Base-by-base conservation (phyloP, 1,284 basidiomycete genomes). In the Malassezia arunalokei region DNA sequence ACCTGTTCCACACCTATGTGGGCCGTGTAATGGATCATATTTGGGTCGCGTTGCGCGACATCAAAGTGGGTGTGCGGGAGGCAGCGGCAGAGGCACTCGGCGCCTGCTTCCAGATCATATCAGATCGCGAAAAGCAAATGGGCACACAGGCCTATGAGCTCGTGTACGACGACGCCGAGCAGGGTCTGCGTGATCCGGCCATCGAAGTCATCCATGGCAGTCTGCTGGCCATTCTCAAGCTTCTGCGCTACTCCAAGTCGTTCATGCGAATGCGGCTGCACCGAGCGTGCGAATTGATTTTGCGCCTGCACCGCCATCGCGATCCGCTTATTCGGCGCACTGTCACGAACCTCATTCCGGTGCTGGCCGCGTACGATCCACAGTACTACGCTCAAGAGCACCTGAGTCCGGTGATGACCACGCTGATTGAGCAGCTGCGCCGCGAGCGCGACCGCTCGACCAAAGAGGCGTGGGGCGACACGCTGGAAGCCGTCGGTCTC, bases 401-500 rank as follows among this genome's bases (percentile, higher is more conserved):
- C 48, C 65, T 70, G n/a, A 58, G 63, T 17, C 57, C 59, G 5
- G 67, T 73, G 54, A 73, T 64, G 57, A 46, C 39, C 15, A 58
- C 59, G 27, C 52, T 67, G 28, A 65, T 62, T 30, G 63, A 65
- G 38, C 59, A 65, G 53, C 53, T 65, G 8, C 58, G 65, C 8
- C 59, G 45, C 49, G 71, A 68, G 24, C 64, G 66, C 47, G 67
- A 68, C 39, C 53, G 58, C 11, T 59, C 62, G 4, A 60, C 66
- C 0, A 63, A 60, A 17, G 65, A 73, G 51, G 52, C 57, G 6
- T 47, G 49, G 56, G 29, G 63, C 62, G 57, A 68, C 31, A 48
- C 91, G 0, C 96, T 95, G 72, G 84, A 94, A 65, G 90, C 94
- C 1, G 91, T 99, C 59, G 94, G 94, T 0, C 89, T 95, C 64